A percentile compares a stretch with the other conserved stretches of the same genome.
phyloP scores from a whole-genome alignment of 768 basidiomycete species.

The Leccinellum albellum region DNA sequence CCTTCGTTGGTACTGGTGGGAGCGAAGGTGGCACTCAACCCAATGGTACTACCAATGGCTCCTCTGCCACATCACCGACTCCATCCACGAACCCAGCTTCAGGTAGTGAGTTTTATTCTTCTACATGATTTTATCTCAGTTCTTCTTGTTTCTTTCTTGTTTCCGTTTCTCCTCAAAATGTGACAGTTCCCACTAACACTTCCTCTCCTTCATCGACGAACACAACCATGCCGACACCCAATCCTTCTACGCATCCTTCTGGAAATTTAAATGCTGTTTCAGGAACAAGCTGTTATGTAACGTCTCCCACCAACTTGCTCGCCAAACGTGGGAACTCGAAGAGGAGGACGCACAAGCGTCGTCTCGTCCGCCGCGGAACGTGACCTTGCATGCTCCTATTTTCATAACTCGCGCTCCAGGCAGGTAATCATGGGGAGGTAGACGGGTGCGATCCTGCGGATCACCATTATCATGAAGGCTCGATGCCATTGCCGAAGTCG shows the following conservation, averaged over 20 bases:
- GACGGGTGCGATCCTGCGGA: conserved; percentile 1
- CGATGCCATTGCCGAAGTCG: conserved; percentile 11
- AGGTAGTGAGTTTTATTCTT: conserved; percentile 13
- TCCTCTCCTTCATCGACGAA: conserved; percentile 8
- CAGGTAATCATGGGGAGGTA: background rate
- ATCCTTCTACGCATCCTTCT: conserved; percentile 9
- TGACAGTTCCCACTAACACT: conserved; percentile 26
- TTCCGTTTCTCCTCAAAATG: conserved; percentile 14
- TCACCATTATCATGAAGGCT: conserved; percentile 4
- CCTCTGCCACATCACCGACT: conserved; percentile 13
- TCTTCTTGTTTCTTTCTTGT: background rate
- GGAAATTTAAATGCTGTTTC: background rate
- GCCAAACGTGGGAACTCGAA: conserved; percentile 17
- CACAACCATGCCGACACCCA: background rate
- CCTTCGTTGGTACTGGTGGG: conserved; percentile 31
- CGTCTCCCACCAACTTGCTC: conserved; percentile 8
- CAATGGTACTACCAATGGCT: conserved; percentile 15
- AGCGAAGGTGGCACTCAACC: conserved; percentile 20
- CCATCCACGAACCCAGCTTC: conserved; percentile 16
- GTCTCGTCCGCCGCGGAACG: conserved; percentile 17
- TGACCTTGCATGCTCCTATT: background rate
- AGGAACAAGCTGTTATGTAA: conserved; percentile 19
- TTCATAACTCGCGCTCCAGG: background rate
- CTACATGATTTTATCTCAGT: background rate
- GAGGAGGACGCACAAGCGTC: conserved; percentile 22